Percentiles rank a stretch among this genome's conserved stretches.
Conservation (phyloP, 352 stramenopile genomes). For the Phytophthora kernoviae region DNA sequence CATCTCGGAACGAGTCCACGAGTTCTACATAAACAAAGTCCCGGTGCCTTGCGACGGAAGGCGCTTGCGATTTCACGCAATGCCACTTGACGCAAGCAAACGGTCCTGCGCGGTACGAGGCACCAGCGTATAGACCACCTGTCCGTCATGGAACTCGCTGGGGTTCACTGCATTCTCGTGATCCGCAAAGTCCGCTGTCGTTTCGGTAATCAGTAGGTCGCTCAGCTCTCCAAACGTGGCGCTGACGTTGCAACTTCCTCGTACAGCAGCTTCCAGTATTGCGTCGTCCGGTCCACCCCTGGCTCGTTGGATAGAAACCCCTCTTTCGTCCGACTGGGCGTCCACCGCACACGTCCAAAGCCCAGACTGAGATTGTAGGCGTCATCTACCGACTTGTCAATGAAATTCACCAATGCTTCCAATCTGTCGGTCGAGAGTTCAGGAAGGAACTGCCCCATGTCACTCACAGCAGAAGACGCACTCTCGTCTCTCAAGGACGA, state of each 20-base stretch:
- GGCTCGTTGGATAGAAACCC: slow-evolving; percentile 76
- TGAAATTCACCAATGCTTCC: slow-evolving; percentile 69
- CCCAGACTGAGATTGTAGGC: slow-evolving; percentile 83
- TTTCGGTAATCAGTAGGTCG: slow-evolving; percentile 79
- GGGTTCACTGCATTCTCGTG: slow-evolving; percentile 73
- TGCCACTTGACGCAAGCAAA: slow-evolving; percentile 88
- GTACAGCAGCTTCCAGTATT: slow-evolving; percentile 69
- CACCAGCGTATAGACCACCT: slow-evolving; percentile 76
- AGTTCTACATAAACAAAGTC: slow-evolving; percentile 88
- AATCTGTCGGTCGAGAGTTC: slow-evolving; percentile 45
- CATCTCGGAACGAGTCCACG: slow-evolving; percentile 77
- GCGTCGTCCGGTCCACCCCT: slow-evolving; percentile 58
- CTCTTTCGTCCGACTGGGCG: slow-evolving; percentile 63
- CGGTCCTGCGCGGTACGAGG: slow-evolving; percentile 64
- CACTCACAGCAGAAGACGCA: slow-evolving; percentile 29
- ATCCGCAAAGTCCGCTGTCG: slow-evolving; percentile 60
- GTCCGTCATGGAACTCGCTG: slow-evolving; percentile 78
- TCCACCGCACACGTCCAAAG: slow-evolving; percentile 77
- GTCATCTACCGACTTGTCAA: slow-evolving; percentile 79
- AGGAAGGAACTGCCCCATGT: slow-evolving; percentile 25
- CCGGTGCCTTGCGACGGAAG: slow-evolving; percentile 73
- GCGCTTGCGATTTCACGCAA: slow-evolving; percentile 71
- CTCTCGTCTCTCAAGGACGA: slow-evolving; percentile 36
- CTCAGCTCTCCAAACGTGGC: slow-evolving; percentile 79
- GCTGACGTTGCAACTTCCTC: slow-evolving; percentile 74